Evolutionary conservation across 768 basidiomycete genomes (phyloP).

Genomic region (Zangia roseola): DNA sequence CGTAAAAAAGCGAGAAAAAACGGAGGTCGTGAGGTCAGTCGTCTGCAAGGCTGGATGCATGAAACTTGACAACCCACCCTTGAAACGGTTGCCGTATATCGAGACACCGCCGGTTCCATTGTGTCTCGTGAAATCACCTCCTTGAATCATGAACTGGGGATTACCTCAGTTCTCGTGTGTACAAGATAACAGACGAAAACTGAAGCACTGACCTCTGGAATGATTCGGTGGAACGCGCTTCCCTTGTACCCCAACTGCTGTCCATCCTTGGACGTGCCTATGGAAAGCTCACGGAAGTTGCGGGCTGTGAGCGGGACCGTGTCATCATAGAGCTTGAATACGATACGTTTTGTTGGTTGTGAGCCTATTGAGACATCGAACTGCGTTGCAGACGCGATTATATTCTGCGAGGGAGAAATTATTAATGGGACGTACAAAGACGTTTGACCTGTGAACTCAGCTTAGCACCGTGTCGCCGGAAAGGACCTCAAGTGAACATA

Average conservation of each 20-base stretch:
- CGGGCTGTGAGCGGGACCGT: conserved; percentile 76
- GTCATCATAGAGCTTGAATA: conserved; percentile 82
- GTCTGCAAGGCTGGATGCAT: not conserved
- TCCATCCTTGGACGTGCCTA: conserved; percentile 40
- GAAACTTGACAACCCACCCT: conserved; percentile 43
- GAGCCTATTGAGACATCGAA: conserved; percentile 65
- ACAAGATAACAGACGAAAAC: conserved; percentile 9
- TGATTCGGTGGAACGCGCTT: conserved; percentile 71
- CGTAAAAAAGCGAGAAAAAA: not conserved
- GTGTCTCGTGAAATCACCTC: conserved; percentile 77
- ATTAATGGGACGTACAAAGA: conserved; percentile 36
- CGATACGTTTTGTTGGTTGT: conserved; percentile 63
- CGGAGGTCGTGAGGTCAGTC: not conserved
- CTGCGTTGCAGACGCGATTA: conserved; percentile 31
- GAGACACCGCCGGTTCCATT: conserved; percentile 84
- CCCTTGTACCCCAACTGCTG: conserved; percentile 72
- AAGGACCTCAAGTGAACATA: not conserved
- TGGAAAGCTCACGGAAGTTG: conserved; percentile 82
- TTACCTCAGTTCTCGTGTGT: not conserved
- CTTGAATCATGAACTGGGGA: conserved; percentile 77
- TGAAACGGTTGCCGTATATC: conserved; percentile 81
- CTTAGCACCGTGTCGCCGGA: not conserved
- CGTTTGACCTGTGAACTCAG: conserved; percentile 14
- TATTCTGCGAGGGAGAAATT: not conserved
- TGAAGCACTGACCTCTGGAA: conserved; percentile 52